Conservation (phyloP, 306 rosid species). For the Abrus pulchellus region DNA sequence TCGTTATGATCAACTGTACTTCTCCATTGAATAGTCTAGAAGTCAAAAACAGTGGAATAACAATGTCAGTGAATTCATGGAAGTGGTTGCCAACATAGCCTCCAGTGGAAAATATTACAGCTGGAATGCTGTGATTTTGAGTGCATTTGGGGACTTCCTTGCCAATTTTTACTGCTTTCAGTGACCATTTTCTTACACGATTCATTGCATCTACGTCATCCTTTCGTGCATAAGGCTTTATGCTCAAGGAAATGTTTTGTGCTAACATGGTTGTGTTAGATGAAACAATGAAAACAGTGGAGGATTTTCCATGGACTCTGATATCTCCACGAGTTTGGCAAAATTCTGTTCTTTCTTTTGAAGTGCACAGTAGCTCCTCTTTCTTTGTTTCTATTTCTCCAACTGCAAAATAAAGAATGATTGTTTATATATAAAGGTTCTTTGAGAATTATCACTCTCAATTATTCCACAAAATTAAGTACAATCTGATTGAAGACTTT, state of each 20-base stretch:
- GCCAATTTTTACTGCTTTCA: slow-evolving; percentile 45
- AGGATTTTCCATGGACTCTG: slow-evolving; percentile 63
- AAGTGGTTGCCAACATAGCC: slow-evolving; percentile 90
- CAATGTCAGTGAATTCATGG: slow-evolving; percentile 82
- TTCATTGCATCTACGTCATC: slow-evolving; percentile 64
- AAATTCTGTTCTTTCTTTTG: slow-evolving; percentile 64
- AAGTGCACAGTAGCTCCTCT: slow-evolving; percentile 59
- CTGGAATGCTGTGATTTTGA: slow-evolving; percentile 67
- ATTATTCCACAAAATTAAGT: not conserved
- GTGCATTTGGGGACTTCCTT: slow-evolving; percentile 59
- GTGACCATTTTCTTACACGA: slow-evolving; percentile 68
- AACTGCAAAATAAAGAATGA: slow-evolving; percentile 44
- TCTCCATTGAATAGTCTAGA: slow-evolving; percentile 70
- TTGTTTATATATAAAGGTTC: slow-evolving; percentile 4
- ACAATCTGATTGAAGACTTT: not conserved
- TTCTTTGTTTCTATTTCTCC: slow-evolving; percentile 49
- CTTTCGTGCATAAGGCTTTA: slow-evolving; percentile 85
- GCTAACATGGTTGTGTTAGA: slow-evolving; percentile 41
- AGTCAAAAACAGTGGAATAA: slow-evolving; percentile 80
- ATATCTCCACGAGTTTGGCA: slow-evolving; percentile 67
- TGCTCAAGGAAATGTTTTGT: slow-evolving; percentile 62
- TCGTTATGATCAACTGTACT: slow-evolving; percentile 72
- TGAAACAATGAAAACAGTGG: slow-evolving; percentile 61
- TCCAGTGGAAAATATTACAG: slow-evolving; percentile 72
- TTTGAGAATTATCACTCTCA: slow-evolving; percentile 20